These are phyloP conservation scores for Exophiala bonariae DNA, from an alignment of 2,329 filamentous ascomycete species.

Conservation along the genomic window DNA sequence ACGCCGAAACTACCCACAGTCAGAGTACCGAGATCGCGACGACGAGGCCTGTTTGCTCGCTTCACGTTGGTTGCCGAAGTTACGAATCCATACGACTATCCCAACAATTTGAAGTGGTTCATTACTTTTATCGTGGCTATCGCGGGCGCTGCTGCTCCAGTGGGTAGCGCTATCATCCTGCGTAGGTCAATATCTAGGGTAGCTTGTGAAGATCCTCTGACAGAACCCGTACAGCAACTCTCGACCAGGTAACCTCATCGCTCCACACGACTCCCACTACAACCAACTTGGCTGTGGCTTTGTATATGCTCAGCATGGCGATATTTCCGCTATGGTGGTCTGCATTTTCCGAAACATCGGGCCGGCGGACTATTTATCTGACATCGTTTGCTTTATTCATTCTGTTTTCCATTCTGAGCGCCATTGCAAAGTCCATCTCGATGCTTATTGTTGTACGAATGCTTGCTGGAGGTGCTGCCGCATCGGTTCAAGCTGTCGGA, in stretches of 20 bases:
- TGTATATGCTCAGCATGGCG: conserved; percentile 81
- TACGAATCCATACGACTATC: conserved; percentile 72
- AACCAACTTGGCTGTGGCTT: conserved; percentile 72
- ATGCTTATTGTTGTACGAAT: conserved; percentile 79
- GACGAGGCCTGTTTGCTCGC: conserved; percentile 71
- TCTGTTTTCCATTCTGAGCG: conserved; percentile 69
- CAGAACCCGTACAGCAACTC: conserved; percentile 56
- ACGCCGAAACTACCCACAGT: conserved; percentile 40
- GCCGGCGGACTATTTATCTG: conserved; percentile 77
- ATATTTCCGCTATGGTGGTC: conserved; percentile 89
- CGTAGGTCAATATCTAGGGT: conserved; percentile 53
- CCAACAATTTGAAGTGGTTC: conserved; percentile 75
- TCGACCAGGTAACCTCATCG: conserved; percentile 63
- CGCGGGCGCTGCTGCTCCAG: conserved; percentile 74
- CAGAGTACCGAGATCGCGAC: conserved; percentile 52
- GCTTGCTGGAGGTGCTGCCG: conserved; percentile 72
- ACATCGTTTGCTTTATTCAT: conserved; percentile 71
- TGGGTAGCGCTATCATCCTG: conserved; percentile 82
- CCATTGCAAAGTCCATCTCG: conserved; percentile 66
- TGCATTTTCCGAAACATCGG: conserved; percentile 70
- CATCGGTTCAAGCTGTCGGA: conserved; percentile 79
- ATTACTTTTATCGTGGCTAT: conserved; percentile 77
- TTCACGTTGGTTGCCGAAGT: conserved; percentile 77
- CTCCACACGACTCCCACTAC: conserved; percentile 64
- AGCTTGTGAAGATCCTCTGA: conserved; percentile 1